Conservation (phyloP, 2,329 filamentous ascomycete species). For the Ophiostoma sp. region DNA sequence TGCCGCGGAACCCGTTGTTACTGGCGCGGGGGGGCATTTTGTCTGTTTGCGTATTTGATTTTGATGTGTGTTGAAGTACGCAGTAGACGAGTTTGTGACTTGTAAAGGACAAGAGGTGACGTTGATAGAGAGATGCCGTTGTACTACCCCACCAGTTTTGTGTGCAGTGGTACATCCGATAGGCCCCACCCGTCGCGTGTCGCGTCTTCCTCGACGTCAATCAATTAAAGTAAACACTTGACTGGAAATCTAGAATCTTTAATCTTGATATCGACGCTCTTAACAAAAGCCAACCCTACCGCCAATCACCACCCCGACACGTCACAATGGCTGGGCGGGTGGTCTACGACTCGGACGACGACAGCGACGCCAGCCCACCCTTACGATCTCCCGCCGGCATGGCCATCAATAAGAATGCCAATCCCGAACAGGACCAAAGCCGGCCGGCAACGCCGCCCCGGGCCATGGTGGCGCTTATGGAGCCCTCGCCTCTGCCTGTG, state of each 20-base stretch:
- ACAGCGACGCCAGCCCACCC: constrained; percentile 27
- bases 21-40: background rate
- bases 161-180: background rate
- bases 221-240: constrained; percentile 8
- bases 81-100: background rate
- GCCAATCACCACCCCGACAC: background rate
- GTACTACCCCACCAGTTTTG: background rate
- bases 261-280: too few relatives aligned
- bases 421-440: background rate
- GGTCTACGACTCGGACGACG: constrained; percentile 14
- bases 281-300: background rate
- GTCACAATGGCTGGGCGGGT: constrained; percentile 3
- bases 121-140: background rate
- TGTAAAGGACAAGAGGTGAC: background rate
- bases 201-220: background rate
- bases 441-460: background rate
- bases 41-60: background rate
- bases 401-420: constrained; percentile 12
- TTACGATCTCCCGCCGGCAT: constrained; percentile 20
- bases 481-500: constrained; percentile 9
- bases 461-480: constrained; percentile 11
- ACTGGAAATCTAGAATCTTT: too few relatives aligned
- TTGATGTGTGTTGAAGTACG: background rate
- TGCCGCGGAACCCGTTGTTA: constrained; percentile 19
- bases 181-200: constrained; percentile 13